Percentiles rank a stretch among this genome's conserved stretches.
These are phyloP conservation scores for Zalaria sp. DNA, from an alignment of 2,329 filamentous ascomycete species.

Conservation along the genomic window DNA sequence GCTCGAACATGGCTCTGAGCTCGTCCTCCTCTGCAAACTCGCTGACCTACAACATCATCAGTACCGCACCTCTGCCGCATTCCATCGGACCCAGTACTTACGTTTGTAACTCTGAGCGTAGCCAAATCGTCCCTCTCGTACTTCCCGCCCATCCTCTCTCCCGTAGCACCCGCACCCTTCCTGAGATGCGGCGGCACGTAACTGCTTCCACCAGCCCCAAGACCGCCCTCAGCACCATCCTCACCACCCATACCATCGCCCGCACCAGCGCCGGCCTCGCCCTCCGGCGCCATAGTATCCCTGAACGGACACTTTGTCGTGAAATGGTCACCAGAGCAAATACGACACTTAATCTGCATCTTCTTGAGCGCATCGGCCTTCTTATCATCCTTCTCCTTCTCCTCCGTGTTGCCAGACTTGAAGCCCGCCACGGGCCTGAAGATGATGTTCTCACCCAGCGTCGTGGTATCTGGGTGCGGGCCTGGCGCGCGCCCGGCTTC, in stretches of 20 bases:
- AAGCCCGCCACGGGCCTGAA: constrained; percentile 90
- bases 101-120: constrained; percentile 94
- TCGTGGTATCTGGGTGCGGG: constrained; percentile 79
- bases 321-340: constrained; percentile 98
- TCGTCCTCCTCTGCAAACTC: constrained; percentile 95
- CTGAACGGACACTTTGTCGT: constrained; percentile 98
- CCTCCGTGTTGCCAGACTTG: constrained; percentile 75
- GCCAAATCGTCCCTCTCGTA: constrained; percentile 95
- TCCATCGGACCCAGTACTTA: constrained; percentile 35
- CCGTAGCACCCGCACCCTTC: constrained; percentile 46
- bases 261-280: constrained; percentile 28
- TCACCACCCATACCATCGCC: constrained; percentile 29
- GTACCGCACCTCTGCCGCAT: constrained; percentile 1
- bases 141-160: constrained; percentile 83
- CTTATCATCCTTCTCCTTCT: constrained; percentile 50
- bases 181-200: constrained; percentile 93
- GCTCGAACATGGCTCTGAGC: constrained; percentile 93
- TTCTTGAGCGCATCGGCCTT: constrained; percentile 68
- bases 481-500: constrained; percentile 75
- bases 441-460: constrained; percentile 93
- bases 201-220: constrained; percentile 52
- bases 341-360: constrained; percentile 99
- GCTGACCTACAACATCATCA: constrained; percentile 54
- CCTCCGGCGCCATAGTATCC: constrained; percentile 89
- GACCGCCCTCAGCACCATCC: constrained; percentile 29